Conservation (phyloP, 768 basidiomycete species). For the Tulasnella sp. region DNA sequence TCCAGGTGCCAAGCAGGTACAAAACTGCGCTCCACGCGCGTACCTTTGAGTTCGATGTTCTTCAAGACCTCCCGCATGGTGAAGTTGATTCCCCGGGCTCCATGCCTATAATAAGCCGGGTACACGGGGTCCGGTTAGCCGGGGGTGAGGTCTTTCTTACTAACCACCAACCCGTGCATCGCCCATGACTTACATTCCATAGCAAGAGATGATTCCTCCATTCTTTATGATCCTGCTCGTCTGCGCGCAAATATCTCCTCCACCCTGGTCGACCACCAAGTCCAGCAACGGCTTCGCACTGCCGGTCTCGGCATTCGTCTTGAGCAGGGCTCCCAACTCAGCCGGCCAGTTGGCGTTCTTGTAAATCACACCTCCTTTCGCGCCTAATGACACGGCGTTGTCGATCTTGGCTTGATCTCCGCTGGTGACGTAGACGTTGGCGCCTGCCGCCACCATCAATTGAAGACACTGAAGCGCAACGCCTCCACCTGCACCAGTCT, state of each 20-base stretch:
- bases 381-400: slow-evolving; percentile 63
- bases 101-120: slow-evolving; percentile 50
- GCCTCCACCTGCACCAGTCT: slow-evolving; percentile 76
- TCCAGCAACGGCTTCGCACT: slow-evolving; percentile 43
- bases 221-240: slow-evolving; percentile 50
- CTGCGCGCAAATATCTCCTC: slow-evolving; percentile 59
- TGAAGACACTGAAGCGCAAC: slow-evolving; percentile 76
- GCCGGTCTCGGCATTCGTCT: slow-evolving; percentile 32
- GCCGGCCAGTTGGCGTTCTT: slow-evolving; percentile 57
- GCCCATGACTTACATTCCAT: slow-evolving; percentile 55
- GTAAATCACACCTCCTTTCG: slow-evolving; percentile 73
- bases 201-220: slow-evolving; percentile 60
- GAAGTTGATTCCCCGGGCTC: slow-evolving; percentile 54
- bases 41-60: slow-evolving; percentile 71
- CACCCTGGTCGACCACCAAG: slow-evolving; percentile 65
- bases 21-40: neutral
- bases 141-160: neutral
- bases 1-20: neutral
- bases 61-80: slow-evolving; percentile 77
- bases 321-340: slow-evolving; percentile 47
- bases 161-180: too few species aligned
- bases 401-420: slow-evolving; percentile 64
- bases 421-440: slow-evolving; percentile 80
- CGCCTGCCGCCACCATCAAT: slow-evolving; percentile 68
- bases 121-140: neutral